Evolutionary conservation across 2,329 filamentous ascomycete genomes (phyloP), one percentile per base, ranked within the genome.

Genomic region (Aspergillus versicolor): DNA sequence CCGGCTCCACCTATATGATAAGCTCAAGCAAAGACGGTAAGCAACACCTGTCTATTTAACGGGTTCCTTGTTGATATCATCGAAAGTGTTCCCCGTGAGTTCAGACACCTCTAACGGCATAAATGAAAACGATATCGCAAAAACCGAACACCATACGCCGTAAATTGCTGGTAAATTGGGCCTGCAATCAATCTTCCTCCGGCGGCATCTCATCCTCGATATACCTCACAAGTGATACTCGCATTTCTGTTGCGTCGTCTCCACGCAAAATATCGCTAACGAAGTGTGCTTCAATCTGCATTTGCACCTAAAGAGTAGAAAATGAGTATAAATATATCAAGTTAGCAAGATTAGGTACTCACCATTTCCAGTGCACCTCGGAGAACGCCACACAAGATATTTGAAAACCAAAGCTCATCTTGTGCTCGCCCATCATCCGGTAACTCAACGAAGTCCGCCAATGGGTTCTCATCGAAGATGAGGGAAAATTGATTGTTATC

Each of bases 361-460:
- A 97, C 93, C 94, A 99, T 99, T 75, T 99, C 94, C 58, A 99
- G 76, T 1, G 93, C 88, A 13, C 94, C 94, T 65, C 94, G 83
- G 60, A 99, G 79, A 43, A 99, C 90, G 43, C 94, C 94, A 67
- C 94, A 97, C 43, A 97, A 83, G 56, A 99, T 95, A 75, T 97
- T 99, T 5, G 92, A 97, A 75, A 95, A 99, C 94, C 94, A 99
- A 40, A 99, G 80, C 77, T 97, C 93, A 69, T 97, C 92, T 75
- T 99, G 94, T 3, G 94, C 91, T 62, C 92, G 84, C 51, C 92
- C 94, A 75, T 99, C 94, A 71, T 99, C 94, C 1, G 94, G 94
- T 43, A 99, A 79, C 76, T 99, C 94, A 48, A 99, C 94, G 77
- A 97, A 99, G 76, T 99, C 94, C 51, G 92, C 92, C 58, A 99